Evolutionary conservation across 768 basidiomycete genomes (phyloP), one percentile per base, ranked within the genome.

Genomic region (Terana coerulea): DNA sequence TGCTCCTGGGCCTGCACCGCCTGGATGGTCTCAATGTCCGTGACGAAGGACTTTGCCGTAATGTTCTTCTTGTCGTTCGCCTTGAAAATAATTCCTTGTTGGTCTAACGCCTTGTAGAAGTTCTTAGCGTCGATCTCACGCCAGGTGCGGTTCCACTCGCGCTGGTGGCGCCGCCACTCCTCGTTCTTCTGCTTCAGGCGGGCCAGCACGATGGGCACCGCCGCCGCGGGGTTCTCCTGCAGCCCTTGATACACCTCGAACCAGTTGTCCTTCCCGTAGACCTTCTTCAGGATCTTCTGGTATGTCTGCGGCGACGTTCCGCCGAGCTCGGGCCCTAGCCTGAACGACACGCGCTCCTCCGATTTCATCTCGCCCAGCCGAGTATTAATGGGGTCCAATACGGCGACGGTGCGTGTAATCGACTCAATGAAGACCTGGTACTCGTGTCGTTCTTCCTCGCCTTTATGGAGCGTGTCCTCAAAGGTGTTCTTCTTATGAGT

Each of bases 141-240:
- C 97, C 97, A 98, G 14, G 93, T 95, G 54, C 88, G 81, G 70
- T 88, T 91, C 92, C 93, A 98, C 68, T 98, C 95, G 25, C 95
- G 79, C 67, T 94, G 91, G 25, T 88, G 84, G 28, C 91, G 79
- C 62, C 91, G 84, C 97, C 97, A 99, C 65, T 99, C 97, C 54
- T 97, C 95, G 66, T 98, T 91, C 68, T 95, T 97, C 64, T 84
- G 83, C 72, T 91, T 94, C 39, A 99, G 74, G 9, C 97, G 83
- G 36, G 79, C 74, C 2, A 98, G 80, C 5, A 98, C 91, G 53
- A 98, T 91, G 1, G 95, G 95, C 8, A 98, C 86, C 1, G 94
- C 84, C 42, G 95, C 86, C 40, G 80, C 83, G 0, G 97, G 97
- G 59, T 84, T 87, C 39, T 98, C 95, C 68, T 98, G 93, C 52